Evolutionary conservation across 495 filamentous ascomycete species (phyloP).

Genomic region (Aspergillus campestris): DNA sequence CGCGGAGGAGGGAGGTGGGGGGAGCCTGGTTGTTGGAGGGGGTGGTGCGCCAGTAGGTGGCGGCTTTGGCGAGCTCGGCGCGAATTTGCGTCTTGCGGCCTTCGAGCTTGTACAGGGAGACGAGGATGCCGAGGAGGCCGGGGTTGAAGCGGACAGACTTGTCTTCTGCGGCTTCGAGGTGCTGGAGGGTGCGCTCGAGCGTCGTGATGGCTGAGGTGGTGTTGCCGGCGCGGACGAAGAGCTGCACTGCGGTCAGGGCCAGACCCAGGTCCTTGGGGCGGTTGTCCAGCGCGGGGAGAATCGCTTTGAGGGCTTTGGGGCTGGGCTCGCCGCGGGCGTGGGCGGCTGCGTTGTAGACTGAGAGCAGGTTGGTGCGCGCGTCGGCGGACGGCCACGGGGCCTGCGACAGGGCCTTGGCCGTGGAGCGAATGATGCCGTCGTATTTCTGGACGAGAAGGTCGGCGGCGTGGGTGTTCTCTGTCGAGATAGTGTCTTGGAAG

Average conservation of each 20-base stretch:
- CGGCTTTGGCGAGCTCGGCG: slow-evolving; percentile 67
- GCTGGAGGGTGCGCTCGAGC: slow-evolving; percentile 64
- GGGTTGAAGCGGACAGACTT: slow-evolving; percentile 71
- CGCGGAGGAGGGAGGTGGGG: slow-evolving; percentile 56
- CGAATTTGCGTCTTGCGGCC: slow-evolving; percentile 68
- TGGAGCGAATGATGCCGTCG: slow-evolving; percentile 59
- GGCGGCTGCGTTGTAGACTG: slow-evolving; percentile 76
- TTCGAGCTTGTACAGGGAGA: slow-evolving; percentile 72
- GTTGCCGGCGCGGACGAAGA: slow-evolving; percentile 71
- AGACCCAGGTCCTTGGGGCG: slow-evolving; percentile 79
- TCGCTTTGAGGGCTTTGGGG: slow-evolving; percentile 60
- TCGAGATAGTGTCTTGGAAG: slow-evolving; percentile 61
- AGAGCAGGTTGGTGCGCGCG: slow-evolving; percentile 51
- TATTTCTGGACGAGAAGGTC: slow-evolving; percentile 77
- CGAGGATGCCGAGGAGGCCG: slow-evolving; percentile 73
- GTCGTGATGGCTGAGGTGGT: slow-evolving; percentile 64
- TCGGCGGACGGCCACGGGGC: slow-evolving; percentile 48
- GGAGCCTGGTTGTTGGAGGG: slow-evolving; percentile 26
- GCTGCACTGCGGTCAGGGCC: slow-evolving; percentile 72
- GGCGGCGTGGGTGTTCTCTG: slow-evolving; percentile 59
- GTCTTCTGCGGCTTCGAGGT: slow-evolving; percentile 59
- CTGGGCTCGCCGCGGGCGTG: slow-evolving; percentile 54
- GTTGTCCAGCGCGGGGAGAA: slow-evolving; percentile 66
- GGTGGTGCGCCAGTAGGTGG: slow-evolving; percentile 59
- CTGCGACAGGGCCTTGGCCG: slow-evolving; percentile 47